Base-by-base conservation (phyloP, 108 stramenopile species). In the Skeletonema menzelii region DNA sequence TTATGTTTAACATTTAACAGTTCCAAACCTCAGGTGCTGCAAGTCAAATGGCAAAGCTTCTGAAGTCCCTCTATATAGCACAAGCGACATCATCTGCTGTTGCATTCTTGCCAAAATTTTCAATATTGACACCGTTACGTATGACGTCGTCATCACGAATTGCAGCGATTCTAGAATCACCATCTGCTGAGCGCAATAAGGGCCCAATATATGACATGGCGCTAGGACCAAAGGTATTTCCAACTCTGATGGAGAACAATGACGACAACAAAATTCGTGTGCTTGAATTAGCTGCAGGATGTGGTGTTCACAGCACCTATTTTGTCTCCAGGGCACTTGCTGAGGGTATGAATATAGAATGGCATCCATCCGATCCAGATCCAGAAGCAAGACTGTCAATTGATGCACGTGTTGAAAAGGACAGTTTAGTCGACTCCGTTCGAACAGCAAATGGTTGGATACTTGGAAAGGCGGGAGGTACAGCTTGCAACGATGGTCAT, bases 171-270 rank as follows among this genome's bases (percentile, higher is more conserved):
- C 30, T 85, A 28, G 87, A 89, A 32, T 87, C 87, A 10, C 93
- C 93, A 0, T 91, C 93, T 10, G 93, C 93, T 8, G 79, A 91
- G 31, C 85, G 93, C 26, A 94, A 94, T 79, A 94, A 94, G 69
- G 83, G 76, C 11, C 83, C 82, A n/a, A 91, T 94, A 20, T 94
- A 84, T 82, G 72, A 87, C 15, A 46, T 84, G n/a, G 70, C 89
- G 20, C 57, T 78, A 27, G 37, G 60, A 12, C 38, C 79, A 30
- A 77, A 82, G 15, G 73, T 85, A n/a, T 63, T 86, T 20, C 76
- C 82, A 20, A 58, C 17, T 4, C 37, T 84, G 34, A 38, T 69
- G 24, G 49, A 66, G 15, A 34, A 32, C 24, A 34, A 42, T 32
- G 69, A 62, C 56, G 17, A 55, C 28, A 32, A 47, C 1, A 69